phyloP scores from a whole-genome alignment of 345 rosid species.

The Pistacia atlantica region DNA sequence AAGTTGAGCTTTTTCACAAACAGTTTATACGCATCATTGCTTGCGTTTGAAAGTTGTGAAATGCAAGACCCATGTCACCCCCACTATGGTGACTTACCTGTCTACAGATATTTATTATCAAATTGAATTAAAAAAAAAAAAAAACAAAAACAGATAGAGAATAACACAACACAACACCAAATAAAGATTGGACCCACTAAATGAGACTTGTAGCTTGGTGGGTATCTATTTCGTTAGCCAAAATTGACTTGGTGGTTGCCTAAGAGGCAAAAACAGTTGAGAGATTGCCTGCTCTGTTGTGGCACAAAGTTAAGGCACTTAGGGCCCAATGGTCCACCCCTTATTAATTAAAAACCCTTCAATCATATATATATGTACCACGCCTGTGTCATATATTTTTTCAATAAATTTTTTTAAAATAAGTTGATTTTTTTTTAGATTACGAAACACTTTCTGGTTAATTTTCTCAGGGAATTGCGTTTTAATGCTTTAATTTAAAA shows the following conservation, averaged over 20 bases:
- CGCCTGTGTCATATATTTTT: too few species aligned
- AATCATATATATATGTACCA: too few species aligned
- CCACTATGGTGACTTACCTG: conserved; percentile 20
- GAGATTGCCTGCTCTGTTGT: conserved; percentile 30
- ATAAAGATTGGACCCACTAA: conserved; percentile 13
- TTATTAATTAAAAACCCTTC: background rate
- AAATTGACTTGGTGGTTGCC: conserved; percentile 28
- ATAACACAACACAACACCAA: too few species aligned
- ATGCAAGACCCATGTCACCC: conserved; percentile 29
- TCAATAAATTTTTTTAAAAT: too few species aligned
- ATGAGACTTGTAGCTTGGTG: conserved; percentile 3
- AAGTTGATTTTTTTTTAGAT: too few species aligned
- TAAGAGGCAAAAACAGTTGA: conserved; percentile 24
- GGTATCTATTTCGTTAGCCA: background rate
- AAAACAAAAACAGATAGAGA: too few species aligned
- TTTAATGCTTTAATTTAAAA: too few species aligned
- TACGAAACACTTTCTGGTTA: too few species aligned
- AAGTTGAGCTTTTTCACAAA: conserved; percentile 17
- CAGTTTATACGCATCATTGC: conserved; percentile 29
- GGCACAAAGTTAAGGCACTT: conserved; percentile 38
- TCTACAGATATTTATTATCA: too few species aligned
- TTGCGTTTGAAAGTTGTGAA: conserved; percentile 43
- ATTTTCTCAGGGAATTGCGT: background rate
- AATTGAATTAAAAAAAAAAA: too few species aligned
- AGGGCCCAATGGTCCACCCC: conserved; percentile 18